Conservation (phyloP, 352 stramenopile species). For the Paralagenidium karlingii region DNA sequence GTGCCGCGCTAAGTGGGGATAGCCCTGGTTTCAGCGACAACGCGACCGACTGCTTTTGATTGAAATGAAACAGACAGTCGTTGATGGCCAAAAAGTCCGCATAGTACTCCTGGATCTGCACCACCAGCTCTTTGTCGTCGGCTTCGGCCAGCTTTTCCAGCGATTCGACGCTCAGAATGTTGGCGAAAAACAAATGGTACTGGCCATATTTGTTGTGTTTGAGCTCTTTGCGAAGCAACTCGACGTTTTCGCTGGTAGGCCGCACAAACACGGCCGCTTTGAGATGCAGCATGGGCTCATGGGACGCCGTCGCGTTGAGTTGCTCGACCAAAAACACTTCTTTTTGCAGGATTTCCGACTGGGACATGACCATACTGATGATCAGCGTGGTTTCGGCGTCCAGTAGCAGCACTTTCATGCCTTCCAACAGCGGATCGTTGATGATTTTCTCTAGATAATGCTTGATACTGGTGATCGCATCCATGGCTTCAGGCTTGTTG, state of each 20-base stretch:
- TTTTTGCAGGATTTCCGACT: constrained; percentile 92
- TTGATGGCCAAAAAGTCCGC: constrained; percentile 98
- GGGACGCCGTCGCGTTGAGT: constrained; percentile 55
- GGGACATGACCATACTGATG: constrained; percentile 91
- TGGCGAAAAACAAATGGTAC: constrained; percentile 99
- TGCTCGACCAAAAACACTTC: constrained; percentile 95
- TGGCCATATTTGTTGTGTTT: constrained; percentile 91
- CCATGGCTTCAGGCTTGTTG: no score
- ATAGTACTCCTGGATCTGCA: constrained; percentile 98
- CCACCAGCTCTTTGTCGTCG: constrained; percentile 91
- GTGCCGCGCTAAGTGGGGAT: constrained; percentile 11
- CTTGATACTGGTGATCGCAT: constrained; percentile 55
- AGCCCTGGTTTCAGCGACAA: constrained; percentile 5
- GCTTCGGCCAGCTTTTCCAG: constrained; percentile 93
- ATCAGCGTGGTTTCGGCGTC: constrained; percentile 92
- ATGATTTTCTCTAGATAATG: constrained; percentile 79
- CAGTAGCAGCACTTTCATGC: constrained; percentile 97
- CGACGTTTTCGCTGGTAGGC: constrained; percentile 86
- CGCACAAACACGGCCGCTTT: constrained; percentile 93
- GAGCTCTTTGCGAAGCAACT: constrained; percentile 88
- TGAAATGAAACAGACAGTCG: constrained; percentile 95
- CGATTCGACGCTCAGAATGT: constrained; percentile 88
- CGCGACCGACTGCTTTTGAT: constrained; percentile 44
- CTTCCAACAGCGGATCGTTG: constrained; percentile 64
- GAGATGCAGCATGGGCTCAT: constrained; percentile 87